Evolutionary conservation across 139 green algal species (phyloP).

Genomic region (Limnomonas spitsbergensis): DNA sequence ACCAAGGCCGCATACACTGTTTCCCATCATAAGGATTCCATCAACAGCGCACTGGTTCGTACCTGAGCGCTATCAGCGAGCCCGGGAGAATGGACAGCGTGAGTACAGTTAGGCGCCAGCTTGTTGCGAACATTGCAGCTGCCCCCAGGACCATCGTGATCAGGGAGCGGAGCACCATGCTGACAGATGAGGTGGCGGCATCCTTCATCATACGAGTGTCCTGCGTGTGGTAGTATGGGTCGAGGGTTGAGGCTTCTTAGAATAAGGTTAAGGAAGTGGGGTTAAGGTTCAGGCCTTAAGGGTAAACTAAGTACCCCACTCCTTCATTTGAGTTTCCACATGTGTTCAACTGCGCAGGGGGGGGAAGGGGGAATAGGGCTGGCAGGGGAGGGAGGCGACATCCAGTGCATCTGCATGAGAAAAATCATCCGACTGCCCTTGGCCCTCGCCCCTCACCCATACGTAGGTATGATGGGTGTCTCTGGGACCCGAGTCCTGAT

Average conservation of each 20-base stretch:
- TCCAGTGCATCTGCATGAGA: no score
- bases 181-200: not conserved
- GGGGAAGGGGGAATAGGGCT: not conserved
- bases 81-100: not conserved
- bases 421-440: no score
- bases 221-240: not conserved
- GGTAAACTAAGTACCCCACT: not conserved
- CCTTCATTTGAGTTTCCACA: no score
- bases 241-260: not conserved
- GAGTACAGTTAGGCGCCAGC: not conserved
- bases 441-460: not conserved
- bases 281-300: not conserved
- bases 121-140: not conserved
- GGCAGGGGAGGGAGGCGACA: not conserved
- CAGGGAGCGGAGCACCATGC: not conserved
- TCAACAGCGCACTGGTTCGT: no score
- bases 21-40: no score
- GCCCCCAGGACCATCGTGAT: slow-evolving; percentile 6
- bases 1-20: no score
- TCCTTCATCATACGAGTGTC: slow-evolving; percentile 9
- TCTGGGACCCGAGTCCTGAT: not conserved
- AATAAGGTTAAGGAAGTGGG: not conserved
- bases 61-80: no score
- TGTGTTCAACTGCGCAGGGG: not conserved
- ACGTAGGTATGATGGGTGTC: not conserved